A percentile compares a stretch with the other conserved stretches of the same genome.
Conservation (phyloP, 164 flowering plant genomes). For the Buxus sempervirens region DNA sequence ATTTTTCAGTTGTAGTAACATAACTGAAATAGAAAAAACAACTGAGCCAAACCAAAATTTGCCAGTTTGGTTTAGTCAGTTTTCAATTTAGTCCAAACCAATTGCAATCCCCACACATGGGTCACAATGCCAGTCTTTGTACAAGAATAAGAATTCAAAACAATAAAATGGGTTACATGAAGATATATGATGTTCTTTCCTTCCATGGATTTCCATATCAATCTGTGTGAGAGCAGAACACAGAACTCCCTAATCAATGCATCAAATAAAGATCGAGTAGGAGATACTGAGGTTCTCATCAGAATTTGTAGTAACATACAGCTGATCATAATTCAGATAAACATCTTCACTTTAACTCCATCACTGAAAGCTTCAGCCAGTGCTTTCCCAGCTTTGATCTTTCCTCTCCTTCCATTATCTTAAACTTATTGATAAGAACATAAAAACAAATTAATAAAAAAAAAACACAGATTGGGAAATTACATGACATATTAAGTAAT, state of each 20-base stretch:
- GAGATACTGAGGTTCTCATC: constrained; percentile 59
- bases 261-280: constrained; percentile 64
- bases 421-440: constrained; percentile 1
- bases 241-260: constrained; percentile 67
- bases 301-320: constrained; percentile 55
- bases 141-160: too few relatives aligned
- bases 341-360: constrained; percentile 58
- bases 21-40: too few relatives aligned
- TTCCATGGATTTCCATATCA: too few relatives aligned
- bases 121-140: too few relatives aligned
- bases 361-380: constrained; percentile 44
- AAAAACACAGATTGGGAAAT: neutral
- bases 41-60: too few relatives aligned
- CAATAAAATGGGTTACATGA: too few relatives aligned
- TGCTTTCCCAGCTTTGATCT: constrained; percentile 59
- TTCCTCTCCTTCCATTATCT: constrained; percentile 28
- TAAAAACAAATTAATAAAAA: neutral
- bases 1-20: too few relatives aligned
- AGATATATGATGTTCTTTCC: too few relatives aligned
- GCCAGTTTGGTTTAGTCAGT: too few relatives aligned
- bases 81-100: too few relatives aligned
- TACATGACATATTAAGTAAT: neutral
- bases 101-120: too few relatives aligned
- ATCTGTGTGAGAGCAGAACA: too few relatives aligned
- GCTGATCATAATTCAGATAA: constrained; percentile 60